Conservation (phyloP, 2,329 filamentous ascomycete species). For the Ophiostoma montium region DNA sequence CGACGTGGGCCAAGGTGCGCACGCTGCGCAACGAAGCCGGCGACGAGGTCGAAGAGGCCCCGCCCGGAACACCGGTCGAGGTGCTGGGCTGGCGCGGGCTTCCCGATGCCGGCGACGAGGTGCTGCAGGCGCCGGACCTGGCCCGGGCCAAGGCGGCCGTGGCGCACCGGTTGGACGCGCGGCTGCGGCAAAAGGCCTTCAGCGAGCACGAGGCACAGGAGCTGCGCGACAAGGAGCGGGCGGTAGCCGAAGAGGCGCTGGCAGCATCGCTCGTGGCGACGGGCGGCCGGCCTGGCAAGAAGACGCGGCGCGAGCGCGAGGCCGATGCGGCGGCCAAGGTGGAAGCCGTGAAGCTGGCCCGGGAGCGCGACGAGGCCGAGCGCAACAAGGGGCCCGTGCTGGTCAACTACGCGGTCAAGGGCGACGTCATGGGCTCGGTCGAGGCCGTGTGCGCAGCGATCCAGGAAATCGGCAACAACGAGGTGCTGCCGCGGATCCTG, state of each 20-base stretch:
- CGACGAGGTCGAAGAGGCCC: constrained; percentile 52
- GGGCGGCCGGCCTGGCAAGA: background rate
- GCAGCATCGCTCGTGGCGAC: background rate
- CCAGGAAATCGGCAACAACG: constrained; percentile 65
- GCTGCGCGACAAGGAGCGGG: constrained; percentile 24
- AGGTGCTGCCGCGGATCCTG: constrained; percentile 65
- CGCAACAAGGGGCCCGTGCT: constrained; percentile 27
- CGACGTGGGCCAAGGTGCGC: constrained; percentile 77
- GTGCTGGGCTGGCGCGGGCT: constrained; percentile 84
- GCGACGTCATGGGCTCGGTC: constrained; percentile 83
- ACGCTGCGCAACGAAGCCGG: constrained; percentile 77
- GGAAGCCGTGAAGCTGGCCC: constrained; percentile 18
- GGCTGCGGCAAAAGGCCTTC: constrained; percentile 59
- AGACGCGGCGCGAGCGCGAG: background rate
- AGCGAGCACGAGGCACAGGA: constrained; percentile 67
- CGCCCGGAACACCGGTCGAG: constrained; percentile 81
- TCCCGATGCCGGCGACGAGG: constrained; percentile 72
- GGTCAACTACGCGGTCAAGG: constrained; percentile 78
- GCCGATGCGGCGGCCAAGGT: constrained; percentile 22
- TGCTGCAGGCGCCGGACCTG: constrained; percentile 71
- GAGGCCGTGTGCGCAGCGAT: constrained; percentile 77
- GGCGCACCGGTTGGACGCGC: constrained; percentile 58
- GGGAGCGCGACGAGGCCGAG: constrained; percentile 20
- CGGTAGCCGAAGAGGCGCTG: background rate
- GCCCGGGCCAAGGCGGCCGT: constrained; percentile 56